A percentile compares a stretch with the other conserved stretches of the same genome.
phyloP scores from a whole-genome alignment of 2,329 filamentous ascomycete genomes.

The Exophiala aquamarina region DNA sequence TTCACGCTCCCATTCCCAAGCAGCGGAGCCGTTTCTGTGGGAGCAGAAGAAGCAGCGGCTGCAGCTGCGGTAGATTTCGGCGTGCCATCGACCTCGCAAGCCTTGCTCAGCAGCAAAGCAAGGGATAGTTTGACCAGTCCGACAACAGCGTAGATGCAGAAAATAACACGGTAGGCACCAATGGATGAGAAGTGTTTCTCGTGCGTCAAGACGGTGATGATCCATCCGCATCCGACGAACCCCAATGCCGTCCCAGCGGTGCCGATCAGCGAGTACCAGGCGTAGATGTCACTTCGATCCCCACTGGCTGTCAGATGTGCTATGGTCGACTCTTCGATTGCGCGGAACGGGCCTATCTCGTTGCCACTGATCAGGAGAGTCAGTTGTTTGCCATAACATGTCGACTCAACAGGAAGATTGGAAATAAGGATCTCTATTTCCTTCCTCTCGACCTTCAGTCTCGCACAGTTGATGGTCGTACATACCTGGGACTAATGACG shows the following conservation, averaged over 20 bases:
- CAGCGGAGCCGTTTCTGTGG: slow-evolving; percentile 40
- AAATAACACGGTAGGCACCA: slow-evolving; percentile 57
- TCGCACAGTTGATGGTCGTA: too few relatives aligned
- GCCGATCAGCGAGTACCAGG: slow-evolving; percentile 48
- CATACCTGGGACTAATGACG: slow-evolving; percentile 54
- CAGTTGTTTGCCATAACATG: neutral
- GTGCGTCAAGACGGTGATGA: slow-evolving; percentile 49
- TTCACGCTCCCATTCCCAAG: slow-evolving; percentile 18
- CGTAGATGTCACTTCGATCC: slow-evolving; percentile 23
- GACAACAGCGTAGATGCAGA: slow-evolving; percentile 58
- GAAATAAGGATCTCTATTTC: too few relatives aligned
- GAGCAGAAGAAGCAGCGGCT: slow-evolving; percentile 36
- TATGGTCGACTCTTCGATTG: slow-evolving; percentile 55
- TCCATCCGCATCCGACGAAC: slow-evolving; percentile 52
- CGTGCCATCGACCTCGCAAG: slow-evolving; percentile 47
- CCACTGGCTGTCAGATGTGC: slow-evolving; percentile 30
- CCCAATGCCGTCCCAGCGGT: slow-evolving; percentile 56
- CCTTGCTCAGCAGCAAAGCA: slow-evolving; percentile 47
- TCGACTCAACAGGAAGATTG: too few relatives aligned
- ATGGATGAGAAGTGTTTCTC: slow-evolving; percentile 49
- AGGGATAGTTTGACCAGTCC: slow-evolving; percentile 52
- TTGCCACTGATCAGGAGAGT: slow-evolving; percentile 48
- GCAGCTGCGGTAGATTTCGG: slow-evolving; percentile 26
- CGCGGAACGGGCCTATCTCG: slow-evolving; percentile 63
- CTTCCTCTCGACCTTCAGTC: too few relatives aligned